These are phyloP conservation scores for Acacia melanoxylon DNA, from an alignment of 306 rosid genomes.

Conservation along the genomic window DNA sequence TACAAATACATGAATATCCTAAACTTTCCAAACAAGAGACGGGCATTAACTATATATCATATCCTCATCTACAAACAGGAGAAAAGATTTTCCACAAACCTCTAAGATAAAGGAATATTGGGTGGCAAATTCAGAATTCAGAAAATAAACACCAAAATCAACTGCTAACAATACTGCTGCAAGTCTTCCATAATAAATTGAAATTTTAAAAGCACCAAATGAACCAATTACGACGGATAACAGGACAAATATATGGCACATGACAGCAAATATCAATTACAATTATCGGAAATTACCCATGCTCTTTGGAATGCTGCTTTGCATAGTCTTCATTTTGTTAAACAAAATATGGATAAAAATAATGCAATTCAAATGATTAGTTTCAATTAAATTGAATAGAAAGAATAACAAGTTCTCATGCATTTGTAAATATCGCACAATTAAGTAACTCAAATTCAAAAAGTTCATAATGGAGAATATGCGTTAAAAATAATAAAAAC, in stretches of 20 bases:
- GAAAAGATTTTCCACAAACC: background rate
- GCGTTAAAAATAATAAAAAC: background rate
- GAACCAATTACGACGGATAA: background rate
- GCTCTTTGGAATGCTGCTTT: background rate
- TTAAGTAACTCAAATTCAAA: slow-evolving; percentile 1
- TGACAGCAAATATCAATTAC: background rate
- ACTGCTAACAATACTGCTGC: background rate
- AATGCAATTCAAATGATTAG: background rate
- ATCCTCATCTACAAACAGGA: background rate
- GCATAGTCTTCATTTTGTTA: background rate
- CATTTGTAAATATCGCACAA: slow-evolving; percentile 11
- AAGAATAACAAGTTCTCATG: background rate
- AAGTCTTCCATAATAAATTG: background rate
- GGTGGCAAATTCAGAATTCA: background rate
- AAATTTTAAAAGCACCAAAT: background rate
- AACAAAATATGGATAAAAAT: background rate
- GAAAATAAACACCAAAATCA: background rate
- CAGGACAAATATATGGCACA: background rate
- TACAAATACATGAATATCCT: background rate
- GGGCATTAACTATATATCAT: background rate
- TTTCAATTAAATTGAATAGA: background rate
- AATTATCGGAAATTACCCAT: background rate
- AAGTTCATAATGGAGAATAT: background rate
- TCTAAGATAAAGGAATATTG: background rate
- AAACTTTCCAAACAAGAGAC: background rate